A percentile compares a stretch with the other conserved stretches of the same genome.
Conservation (phyloP, 306 rosid genomes). For the Vachellia collinsii region DNA sequence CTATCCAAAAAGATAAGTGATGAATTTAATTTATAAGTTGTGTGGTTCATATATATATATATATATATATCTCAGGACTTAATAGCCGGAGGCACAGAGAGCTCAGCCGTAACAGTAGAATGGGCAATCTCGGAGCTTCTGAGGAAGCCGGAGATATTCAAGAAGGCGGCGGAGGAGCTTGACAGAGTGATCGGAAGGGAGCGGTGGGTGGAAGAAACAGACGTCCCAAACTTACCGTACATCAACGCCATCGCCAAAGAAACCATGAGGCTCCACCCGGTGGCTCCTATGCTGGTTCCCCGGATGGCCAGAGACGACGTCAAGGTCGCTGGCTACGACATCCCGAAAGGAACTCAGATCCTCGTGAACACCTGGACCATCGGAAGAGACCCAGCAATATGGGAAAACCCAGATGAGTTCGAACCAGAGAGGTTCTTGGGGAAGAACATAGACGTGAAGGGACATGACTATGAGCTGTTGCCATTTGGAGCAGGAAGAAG, state of each 20-base stretch:
- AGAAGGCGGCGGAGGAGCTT: constrained; percentile 64
- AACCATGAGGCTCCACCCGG: constrained; percentile 82
- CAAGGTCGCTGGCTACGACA: constrained; percentile 60
- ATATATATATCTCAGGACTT: constrained; percentile 46
- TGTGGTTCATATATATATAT: not conserved
- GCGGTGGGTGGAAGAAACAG: constrained; percentile 87
- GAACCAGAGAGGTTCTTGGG: constrained; percentile 67
- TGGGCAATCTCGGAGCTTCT: constrained; percentile 78
- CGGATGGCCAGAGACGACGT: constrained; percentile 53
- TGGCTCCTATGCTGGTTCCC: constrained; percentile 81
- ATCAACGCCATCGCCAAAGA: constrained; percentile 64
- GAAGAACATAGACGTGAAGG: constrained; percentile 63
- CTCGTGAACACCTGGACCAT: constrained; percentile 65
- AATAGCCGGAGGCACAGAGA: constrained; percentile 86
- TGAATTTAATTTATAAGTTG: not conserved
- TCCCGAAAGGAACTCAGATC: constrained; percentile 63
- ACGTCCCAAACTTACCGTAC: constrained; percentile 60
- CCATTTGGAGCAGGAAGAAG: constrained; percentile 92
- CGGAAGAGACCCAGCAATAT: constrained; percentile 65
- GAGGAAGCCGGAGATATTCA: constrained; percentile 61
- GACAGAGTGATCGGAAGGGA: constrained; percentile 73
- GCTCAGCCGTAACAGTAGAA: constrained; percentile 68
- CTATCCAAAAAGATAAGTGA: not conserved
- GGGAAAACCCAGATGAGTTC: constrained; percentile 73
- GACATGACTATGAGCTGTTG: constrained; percentile 73